Conservation (phyloP, 805 yeast species). For the Hanseniaspora hatyaiensis region DNA sequence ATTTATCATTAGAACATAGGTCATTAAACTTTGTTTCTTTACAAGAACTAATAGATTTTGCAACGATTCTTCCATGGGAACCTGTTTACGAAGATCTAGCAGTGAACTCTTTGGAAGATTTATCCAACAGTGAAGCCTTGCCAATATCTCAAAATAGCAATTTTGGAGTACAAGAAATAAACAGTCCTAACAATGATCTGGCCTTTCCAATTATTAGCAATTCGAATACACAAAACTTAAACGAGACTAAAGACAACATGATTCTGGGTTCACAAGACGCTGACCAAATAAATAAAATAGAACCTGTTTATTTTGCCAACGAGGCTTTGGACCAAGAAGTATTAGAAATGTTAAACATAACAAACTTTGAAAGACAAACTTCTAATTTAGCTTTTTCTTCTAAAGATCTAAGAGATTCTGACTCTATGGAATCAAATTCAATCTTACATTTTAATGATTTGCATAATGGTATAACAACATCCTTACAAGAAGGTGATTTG, state of each 20-base stretch:
- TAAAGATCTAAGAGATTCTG: no score
- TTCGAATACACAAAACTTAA: no score
- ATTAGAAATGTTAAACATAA: constrained; percentile 7
- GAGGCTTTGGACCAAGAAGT: constrained; percentile 16
- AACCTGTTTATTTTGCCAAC: constrained; percentile 5
- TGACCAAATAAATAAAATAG: neutral
- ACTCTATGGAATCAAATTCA: neutral
- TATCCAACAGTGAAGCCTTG: no score
- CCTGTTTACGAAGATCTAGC: constrained; percentile 20
- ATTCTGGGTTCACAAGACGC: no score
- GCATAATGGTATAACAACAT: constrained; percentile 1
- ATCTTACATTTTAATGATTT: constrained; percentile 7
- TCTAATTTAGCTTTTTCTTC: no score
- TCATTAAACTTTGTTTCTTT: constrained; percentile 41
- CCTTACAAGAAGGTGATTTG: constrained; percentile 6
- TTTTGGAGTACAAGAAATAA: no score
- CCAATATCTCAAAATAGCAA: no score
- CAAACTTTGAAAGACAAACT: constrained; percentile 3
- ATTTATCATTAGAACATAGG: constrained; percentile 36
- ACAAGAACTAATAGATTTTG: constrained; percentile 50
- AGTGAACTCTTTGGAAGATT: neutral
- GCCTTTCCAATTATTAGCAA: no score
- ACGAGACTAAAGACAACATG: no score
- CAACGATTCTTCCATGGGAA: constrained; percentile 39
- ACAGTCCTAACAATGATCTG: no score